Base-by-base conservation (phyloP, 208 protist species). In the Crithidia mellificae region DNA sequence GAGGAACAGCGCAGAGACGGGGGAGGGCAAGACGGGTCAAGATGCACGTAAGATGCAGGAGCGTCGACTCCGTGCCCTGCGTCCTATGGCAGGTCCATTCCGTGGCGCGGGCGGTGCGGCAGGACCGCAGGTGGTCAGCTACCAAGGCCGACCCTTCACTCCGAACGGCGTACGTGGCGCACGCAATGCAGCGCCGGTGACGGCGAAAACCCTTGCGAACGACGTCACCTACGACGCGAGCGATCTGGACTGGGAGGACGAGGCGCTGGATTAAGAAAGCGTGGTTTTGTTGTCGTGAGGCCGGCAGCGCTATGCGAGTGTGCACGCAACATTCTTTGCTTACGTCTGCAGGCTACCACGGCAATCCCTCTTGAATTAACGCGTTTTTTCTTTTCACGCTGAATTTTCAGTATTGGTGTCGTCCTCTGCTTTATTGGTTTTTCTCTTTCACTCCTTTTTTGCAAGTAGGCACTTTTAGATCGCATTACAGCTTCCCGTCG, bases 71-170 rank as follows among this genome's bases (percentile, higher is more conserved):
- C 47, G 61, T 12, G 30, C 30, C 20, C 6, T 30, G 29, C 19
- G 56, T 4, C 29, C 49, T 1, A 22, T 36, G 34, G 55, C 54
- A 4, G 39, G 36, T 1, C 22, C 34, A 9, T 46, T 66, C 15
- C 53, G 61, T 6, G 41, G 62, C 39, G 58, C 24, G 2, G 36
- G 62, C 25, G 55, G 54, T 32, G 43, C 25, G 32, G 55, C 67
- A n/a, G 43, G 32, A 25, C 65, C 70, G 46, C 63, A 65, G n/a
- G 82, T 74, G 11, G 57, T 79, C 25, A 79, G 68, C 47, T 88
- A 75, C 70, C 62, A 80, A 41, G 82, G 82, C 2, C 65, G 82
- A 5, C 78, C 78, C 30, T 88, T 88, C 43, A 88, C 82, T 2
- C 53, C 78, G 6, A 78, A 73, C 30, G 78, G 78, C 19, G 79